Evolutionary conservation across 768 basidiomycete genomes (phyloP), one percentile per base, ranked within the genome.

Genomic region (Lactarius hatsudake): DNA sequence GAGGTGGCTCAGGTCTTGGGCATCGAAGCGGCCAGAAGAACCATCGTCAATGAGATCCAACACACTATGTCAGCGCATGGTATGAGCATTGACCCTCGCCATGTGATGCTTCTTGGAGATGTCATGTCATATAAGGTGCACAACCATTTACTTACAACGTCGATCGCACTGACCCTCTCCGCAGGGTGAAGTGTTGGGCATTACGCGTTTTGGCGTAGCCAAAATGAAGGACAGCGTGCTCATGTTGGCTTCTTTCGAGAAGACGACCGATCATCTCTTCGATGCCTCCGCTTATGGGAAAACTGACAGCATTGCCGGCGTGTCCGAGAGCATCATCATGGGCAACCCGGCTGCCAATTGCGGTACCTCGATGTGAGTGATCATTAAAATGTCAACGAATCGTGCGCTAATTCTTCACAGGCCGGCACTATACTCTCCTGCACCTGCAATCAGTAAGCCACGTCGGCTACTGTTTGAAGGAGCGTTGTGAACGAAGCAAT

Each of bases 201-300:
- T 99, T 76, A 99, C 97, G 8, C 91, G 97, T 36, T 98, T 98
- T 78, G 97, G 97, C 74, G 96, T 99, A 30, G 93, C 96, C 9
- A 98, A 98, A 81, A 98, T 98, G 94, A 98, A 98, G 78, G 97
- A 99, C 78, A 94, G 93, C 73, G 96, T 98, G 0, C 86, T 99
- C 73, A 99, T 98, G 97, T 81, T 98, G 73, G 97, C 97, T 12
- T 97, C 94, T 30, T 99, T 99, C 77, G 97, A 99, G 79, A 98
- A 98, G 81, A 98, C 97, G 18, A 99, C 97, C 17, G 97, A 99
- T 80, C 97, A 99, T 77, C 79, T 99, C 67, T 99, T 99, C 78
- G 95, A 99, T 74, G 97, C 97, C 2, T 90, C 97, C 12, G 93
- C 97, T 2, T 96, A 90, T 76, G 94, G 95, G 13, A 98, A 98